Base-by-base conservation (phyloP, 2,329 filamentous ascomycete genomes). In the Penicillium sp. region DNA sequence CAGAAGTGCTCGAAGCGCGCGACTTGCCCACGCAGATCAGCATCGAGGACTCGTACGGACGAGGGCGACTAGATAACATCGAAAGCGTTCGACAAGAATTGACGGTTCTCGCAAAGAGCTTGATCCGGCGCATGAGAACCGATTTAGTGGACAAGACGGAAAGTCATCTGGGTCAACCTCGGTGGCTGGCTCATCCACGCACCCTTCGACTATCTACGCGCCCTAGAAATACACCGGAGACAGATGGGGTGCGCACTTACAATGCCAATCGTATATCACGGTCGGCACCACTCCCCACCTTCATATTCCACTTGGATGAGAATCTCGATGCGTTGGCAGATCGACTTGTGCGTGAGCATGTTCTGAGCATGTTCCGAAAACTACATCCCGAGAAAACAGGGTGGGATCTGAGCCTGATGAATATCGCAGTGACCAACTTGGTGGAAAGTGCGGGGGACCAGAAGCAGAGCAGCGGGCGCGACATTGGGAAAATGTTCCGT, bases 391-490 rank as follows among this genome's bases (percentile, higher is more conserved):
- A 88, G 55, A 82, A 80, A 56, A 75, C 79, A 8, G 85, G 83
- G 2, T 95, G 89, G 88, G 89, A 93, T 60, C 72, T 96, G 16
- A 89, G 88, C 58, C 75, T 97, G 47, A 78, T 97, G 53, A 97
- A 96, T 59, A 76, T 97, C 21, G 92, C 90, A 42, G 91, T 89
- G 7, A 88, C 89, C 13, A 95, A 96, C 67, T 93, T 97, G 86
- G 80, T 80, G 1, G 76, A 81, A 38, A 77, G 76, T 15, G 83
- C 81, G 4, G 76, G 75, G 13, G 77, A 81, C 54, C 64, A 74
- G 28, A 76, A 78, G 52, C 73, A 75, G 9, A 81, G 80, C 28
- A 77, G 74, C n/a, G 89, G 89, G 1, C 80, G 88, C 58, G 86
- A 96, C 64, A 96, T 96, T 60, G 81, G 81, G 1, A 82, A 78